Evolutionary conservation across 2,329 filamentous ascomycete genomes (phyloP), one percentile per base, ranked within the genome.

Genomic region (Ceratocystis diversiconidia): DNA sequence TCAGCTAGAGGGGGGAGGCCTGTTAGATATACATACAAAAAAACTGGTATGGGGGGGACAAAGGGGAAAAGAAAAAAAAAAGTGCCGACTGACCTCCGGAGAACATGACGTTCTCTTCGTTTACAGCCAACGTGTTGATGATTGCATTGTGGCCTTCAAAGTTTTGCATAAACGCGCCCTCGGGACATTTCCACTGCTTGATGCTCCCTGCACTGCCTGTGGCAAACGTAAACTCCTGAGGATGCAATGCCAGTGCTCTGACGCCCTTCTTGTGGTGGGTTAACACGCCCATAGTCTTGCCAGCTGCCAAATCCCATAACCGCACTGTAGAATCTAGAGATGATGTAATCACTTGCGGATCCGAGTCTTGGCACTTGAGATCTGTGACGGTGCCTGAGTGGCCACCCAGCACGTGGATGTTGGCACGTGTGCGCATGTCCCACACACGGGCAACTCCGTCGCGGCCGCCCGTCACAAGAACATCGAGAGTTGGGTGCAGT

Each of bases 231-330:
- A 96, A 99, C 75, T 99, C 94, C 68, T 84, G 85, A 0, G 95
- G 94, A 73, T 99, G 94, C 2, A 87, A 82, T 10, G 90, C 84
- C 12, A 99, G 81, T 2, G 88, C 86, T 62, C 94, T 85, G 10
- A 99, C 92, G 66, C 92, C 92, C 78, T 97, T 97, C 75, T 99
- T 99, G 82, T 99, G 94, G 74, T 99, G 95, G 1, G 94, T 99
- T 60, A 99, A 80, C 1, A 96, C 91, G 17, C 90, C 89, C 87
- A 96, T 95, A 0, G 91, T 88, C 79, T 99, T 99, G 70, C 92
- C 92, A 0, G 95, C 94, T 0, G 92, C 92, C 4, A 99, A 81
- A 76, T 99, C 94, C 91, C 94, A 99, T 68, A 99, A 79, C 36
- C 92, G 83, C 43, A 96, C 89, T 0, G 91, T 96, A 57, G 88